Percentiles rank a stretch among this genome's conserved stretches.
Evolutionary conservation across 495 filamentous ascomycete species (phyloP).

Genomic region (Oleoguttula mirabilis): DNA sequence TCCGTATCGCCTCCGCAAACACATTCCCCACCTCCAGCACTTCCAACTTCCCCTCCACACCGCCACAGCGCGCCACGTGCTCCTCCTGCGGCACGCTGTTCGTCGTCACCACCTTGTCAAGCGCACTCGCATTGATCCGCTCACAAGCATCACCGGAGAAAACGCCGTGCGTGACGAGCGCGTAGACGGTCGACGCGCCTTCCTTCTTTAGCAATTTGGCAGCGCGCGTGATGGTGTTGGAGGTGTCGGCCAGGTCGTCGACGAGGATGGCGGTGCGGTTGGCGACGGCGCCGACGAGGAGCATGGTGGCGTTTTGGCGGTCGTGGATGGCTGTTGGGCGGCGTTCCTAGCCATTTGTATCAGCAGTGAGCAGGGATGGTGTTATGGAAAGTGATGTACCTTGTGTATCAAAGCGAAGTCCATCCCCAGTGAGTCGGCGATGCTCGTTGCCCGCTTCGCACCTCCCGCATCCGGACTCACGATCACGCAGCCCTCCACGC

Average conservation of each 20-base stretch:
- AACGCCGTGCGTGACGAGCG: slow-evolving; percentile 86
- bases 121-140: slow-evolving; percentile 75
- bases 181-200: slow-evolving; percentile 76
- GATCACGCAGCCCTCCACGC: slow-evolving; percentile 77
- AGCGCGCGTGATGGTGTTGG: slow-evolving; percentile 89
- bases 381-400: slow-evolving; percentile 43
- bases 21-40: slow-evolving; percentile 83
- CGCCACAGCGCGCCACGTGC: slow-evolving; percentile 56
- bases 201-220: slow-evolving; percentile 95
- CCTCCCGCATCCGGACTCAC: slow-evolving; percentile 95
- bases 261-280: slow-evolving; percentile 76
- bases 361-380: slow-evolving; percentile 16
- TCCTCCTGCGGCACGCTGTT: slow-evolving; percentile 88
- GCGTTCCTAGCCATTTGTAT: slow-evolving; percentile 56
- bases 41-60: slow-evolving; percentile 68
- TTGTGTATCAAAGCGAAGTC: slow-evolving; percentile 97
- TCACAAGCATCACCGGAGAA: slow-evolving; percentile 90
- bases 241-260: slow-evolving; percentile 91
- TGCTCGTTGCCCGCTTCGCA: slow-evolving; percentile 91
- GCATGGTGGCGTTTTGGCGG: slow-evolving; percentile 95
- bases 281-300: slow-evolving; percentile 84
- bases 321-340: slow-evolving; percentile 88
- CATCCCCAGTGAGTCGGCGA: slow-evolving; percentile 85
- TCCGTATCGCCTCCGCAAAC: slow-evolving; percentile 93
- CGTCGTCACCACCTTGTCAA: slow-evolving; percentile 87